Percentiles rank a stretch among this genome's conserved stretches.
Conservation (phyloP, 2,329 filamentous ascomycete species). For the Myriosclerotinia duriaeana region DNA sequence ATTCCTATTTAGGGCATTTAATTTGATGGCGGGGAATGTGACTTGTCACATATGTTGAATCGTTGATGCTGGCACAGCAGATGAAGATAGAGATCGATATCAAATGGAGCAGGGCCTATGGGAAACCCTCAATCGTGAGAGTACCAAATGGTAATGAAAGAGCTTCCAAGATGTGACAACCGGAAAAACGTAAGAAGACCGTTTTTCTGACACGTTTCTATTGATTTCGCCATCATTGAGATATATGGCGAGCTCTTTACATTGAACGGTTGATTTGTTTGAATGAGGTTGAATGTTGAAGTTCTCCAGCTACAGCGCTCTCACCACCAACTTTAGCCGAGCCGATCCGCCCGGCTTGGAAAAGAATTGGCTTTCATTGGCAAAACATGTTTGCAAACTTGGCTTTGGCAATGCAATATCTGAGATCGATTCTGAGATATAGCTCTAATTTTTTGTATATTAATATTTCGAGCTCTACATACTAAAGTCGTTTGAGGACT, state of each 20-base stretch:
- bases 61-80: conserved; percentile 5
- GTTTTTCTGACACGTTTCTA: background rate
- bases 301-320: background rate
- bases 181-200: background rate
- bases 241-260: conserved; percentile 2
- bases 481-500: no score
- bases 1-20: conserved; percentile 16
- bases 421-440: background rate
- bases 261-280: background rate
- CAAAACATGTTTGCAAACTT: conserved; percentile 9
- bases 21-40: conserved; percentile 9
- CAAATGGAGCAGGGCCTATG: background rate
- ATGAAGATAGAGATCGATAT: background rate
- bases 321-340: conserved; percentile 1
- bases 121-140: background rate
- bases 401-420: background rate
- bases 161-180: background rate
- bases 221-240: background rate
- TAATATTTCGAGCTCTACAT: no score
- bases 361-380: conserved; percentile 15
- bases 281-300: conserved; percentile 5
- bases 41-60: background rate
- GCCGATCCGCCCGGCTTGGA: conserved; percentile 8
- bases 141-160: background rate
- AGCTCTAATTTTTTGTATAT: background rate